phyloP scores from a whole-genome alignment of 495 filamentous ascomycete genomes.

The Hypoxylon subgilvum region DNA sequence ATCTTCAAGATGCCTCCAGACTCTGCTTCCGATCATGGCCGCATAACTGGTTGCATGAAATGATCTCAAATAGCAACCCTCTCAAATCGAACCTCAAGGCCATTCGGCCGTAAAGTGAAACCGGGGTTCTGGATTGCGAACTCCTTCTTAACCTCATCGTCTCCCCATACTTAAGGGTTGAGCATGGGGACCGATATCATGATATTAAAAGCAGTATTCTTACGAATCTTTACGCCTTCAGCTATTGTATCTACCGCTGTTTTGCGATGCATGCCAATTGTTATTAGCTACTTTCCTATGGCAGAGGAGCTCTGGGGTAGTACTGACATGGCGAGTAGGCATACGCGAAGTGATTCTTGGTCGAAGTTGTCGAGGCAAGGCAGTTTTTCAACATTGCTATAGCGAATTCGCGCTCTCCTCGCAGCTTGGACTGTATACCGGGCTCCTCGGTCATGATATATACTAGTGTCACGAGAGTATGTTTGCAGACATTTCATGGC shows the following conservation, averaged over 20 bases:
- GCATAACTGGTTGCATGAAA: neutral
- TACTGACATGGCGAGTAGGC: conserved; percentile 25
- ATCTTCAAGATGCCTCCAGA: neutral
- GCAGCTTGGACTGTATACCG: conserved; percentile 1
- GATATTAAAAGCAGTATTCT: conserved; percentile 28
- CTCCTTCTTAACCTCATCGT: neutral
- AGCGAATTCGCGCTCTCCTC: conserved; percentile 27
- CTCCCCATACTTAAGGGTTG: conserved; percentile 22
- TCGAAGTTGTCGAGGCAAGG: conserved; percentile 36
- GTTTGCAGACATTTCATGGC: conserved; percentile 6
- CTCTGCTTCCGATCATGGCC: neutral
- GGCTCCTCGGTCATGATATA: conserved; percentile 1
- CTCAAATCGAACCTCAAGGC: neutral
- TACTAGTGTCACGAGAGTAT: neutral
- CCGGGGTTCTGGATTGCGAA: conserved; percentile 4
- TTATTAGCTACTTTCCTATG: neutral
- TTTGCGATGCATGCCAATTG: neutral
- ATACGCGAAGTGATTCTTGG: conserved; percentile 36
- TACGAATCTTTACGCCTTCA: conserved; percentile 15
- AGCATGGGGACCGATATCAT: conserved; percentile 23
- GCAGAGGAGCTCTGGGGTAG: neutral
- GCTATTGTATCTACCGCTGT: conserved; percentile 16
- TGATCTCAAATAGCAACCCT: neutral
- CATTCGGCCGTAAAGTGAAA: neutral
- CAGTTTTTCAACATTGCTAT: conserved; percentile 33